Evolutionary conservation across 1,284 basidiomycete genomes (phyloP).

Genomic region (Marasmius oreades): DNA sequence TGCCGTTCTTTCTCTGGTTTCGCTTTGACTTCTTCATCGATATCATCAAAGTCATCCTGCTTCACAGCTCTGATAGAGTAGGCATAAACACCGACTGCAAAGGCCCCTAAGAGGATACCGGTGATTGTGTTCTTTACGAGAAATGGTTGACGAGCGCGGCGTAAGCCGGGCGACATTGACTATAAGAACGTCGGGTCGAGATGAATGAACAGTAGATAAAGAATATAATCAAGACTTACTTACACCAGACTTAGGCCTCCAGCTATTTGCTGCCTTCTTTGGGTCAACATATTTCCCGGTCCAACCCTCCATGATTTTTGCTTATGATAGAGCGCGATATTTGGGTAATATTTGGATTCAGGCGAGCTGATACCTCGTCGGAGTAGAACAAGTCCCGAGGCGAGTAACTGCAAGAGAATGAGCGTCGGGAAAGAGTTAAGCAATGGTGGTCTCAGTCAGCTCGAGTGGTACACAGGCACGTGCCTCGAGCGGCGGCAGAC

Average conservation of each 20-base stretch:
- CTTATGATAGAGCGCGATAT: not conserved
- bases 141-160: constrained; percentile 86
- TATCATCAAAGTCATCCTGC: constrained; percentile 88
- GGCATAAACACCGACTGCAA: constrained; percentile 83
- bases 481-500: not conserved
- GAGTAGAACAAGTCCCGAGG: not conserved
- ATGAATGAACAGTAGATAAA: not conserved
- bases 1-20: constrained; percentile 20
- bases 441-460: not conserved
- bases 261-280: constrained; percentile 33
- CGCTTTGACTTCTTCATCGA: constrained; percentile 71
- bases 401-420: not conserved
- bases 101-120: constrained; percentile 69
- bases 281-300: constrained; percentile 31
- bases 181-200: constrained; percentile 24
- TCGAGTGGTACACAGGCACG: not conserved
- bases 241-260: constrained; percentile 39
- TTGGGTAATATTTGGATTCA: not conserved
- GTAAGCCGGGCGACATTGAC: constrained; percentile 83
- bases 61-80: constrained; percentile 94
- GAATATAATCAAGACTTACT: constrained; percentile 13
- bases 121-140: constrained; percentile 77
- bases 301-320: constrained; percentile 12
- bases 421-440: not conserved
- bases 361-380: not conserved